These are phyloP conservation scores for Jacaranda mimosifolia DNA, from an alignment of 257 asterid species.

Conservation along the genomic window DNA sequence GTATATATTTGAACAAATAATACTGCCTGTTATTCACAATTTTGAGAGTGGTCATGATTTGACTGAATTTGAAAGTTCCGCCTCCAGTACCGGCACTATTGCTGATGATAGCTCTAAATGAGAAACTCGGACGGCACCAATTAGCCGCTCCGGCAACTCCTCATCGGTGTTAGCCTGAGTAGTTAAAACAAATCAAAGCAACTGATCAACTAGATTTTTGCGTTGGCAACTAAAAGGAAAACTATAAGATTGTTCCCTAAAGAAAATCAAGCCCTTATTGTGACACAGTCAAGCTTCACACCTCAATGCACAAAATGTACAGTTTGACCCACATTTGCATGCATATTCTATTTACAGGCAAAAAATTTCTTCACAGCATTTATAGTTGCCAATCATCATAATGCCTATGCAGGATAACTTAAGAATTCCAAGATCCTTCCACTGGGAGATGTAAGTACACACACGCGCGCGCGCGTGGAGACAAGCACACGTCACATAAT, in stretches of 20 bases:
- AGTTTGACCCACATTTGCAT: too few species aligned
- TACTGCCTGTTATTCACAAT: not conserved
- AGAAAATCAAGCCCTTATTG: too few species aligned
- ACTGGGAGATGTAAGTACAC: too few species aligned
- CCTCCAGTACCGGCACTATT: slow-evolving; percentile 51
- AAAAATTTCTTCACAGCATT: not conserved
- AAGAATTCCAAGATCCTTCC: not conserved
- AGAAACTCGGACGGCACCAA: slow-evolving; percentile 69
- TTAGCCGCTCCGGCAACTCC: slow-evolving; percentile 70
- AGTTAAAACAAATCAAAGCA: not conserved
- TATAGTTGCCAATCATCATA: not conserved
- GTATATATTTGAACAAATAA: not conserved
- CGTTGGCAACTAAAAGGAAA: too few species aligned
- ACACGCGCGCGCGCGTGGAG: too few species aligned
- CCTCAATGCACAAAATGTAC: too few species aligned
- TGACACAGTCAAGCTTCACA: too few species aligned
- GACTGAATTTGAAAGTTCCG: slow-evolving; percentile 37
- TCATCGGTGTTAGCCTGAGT: slow-evolving; percentile 57
- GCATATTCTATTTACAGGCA: too few species aligned
- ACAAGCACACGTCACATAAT: too few species aligned
- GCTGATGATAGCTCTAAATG: slow-evolving; percentile 68
- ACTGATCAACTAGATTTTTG: too few species aligned
- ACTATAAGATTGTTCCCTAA: too few species aligned
- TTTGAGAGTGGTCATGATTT: slow-evolving; percentile 8
- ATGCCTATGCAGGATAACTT: not conserved